These are phyloP conservation scores for Basipetospora chlamydospora DNA, from an alignment of 2,329 filamentous ascomycete species.

Conservation along the genomic window DNA sequence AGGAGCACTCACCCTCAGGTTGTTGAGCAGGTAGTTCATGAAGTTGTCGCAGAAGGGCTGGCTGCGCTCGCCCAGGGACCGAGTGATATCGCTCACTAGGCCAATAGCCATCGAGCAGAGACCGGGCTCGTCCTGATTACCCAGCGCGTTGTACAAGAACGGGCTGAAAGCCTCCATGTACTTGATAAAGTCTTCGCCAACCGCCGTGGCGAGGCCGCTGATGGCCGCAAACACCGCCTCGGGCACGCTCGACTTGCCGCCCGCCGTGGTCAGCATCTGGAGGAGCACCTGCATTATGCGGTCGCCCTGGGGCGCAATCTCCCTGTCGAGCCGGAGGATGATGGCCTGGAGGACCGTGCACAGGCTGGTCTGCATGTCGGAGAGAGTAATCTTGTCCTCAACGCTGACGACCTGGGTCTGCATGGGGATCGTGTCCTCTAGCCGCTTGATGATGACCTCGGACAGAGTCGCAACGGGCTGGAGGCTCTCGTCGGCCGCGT, in stretches of 20 bases:
- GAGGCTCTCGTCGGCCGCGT: constrained; percentile 76
- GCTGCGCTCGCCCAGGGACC: constrained; percentile 76
- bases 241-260: constrained; percentile 81
- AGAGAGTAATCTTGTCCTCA: constrained; percentile 87
- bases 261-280: constrained; percentile 61
- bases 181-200: constrained; percentile 86
- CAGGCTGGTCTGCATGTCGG: constrained; percentile 96
- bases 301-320: constrained; percentile 80
- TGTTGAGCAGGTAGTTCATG: constrained; percentile 95
- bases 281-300: constrained; percentile 85
- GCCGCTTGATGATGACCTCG: constrained; percentile 75
- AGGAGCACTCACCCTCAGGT: constrained; percentile 49
- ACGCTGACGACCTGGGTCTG: constrained; percentile 91
- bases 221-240: constrained; percentile 88
- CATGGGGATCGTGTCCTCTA: constrained; percentile 80
- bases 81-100: constrained; percentile 88
- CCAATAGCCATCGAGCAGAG: constrained; percentile 96
- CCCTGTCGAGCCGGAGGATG: constrained; percentile 77
- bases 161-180: constrained; percentile 95
- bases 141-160: constrained; percentile 85
- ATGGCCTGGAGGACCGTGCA: constrained; percentile 85
- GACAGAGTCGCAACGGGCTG: constrained; percentile 68
- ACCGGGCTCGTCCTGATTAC: constrained; percentile 87
- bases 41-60: constrained; percentile 94
- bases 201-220: constrained; percentile 76